Conservation (phyloP, 2,329 filamentous ascomycete genomes). For the Dothideomycetidae sp. region DNA sequence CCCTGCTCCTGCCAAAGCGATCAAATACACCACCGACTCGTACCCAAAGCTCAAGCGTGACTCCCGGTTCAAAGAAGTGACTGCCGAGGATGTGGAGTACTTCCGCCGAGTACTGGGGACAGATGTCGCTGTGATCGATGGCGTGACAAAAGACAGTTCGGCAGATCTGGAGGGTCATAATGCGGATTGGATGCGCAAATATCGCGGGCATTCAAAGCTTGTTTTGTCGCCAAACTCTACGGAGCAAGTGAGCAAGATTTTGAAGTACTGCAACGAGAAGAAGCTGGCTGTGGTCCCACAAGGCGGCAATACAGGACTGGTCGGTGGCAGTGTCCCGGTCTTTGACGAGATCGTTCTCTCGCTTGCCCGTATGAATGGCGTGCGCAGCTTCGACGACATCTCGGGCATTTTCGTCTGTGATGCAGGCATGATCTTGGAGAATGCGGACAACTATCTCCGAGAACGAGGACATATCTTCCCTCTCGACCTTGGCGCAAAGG, state of each 20-base stretch:
- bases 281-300: constrained; percentile 89
- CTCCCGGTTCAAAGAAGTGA: constrained; percentile 57
- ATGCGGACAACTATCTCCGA: constrained; percentile 72
- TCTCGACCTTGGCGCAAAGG: constrained; percentile 92
- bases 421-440: constrained; percentile 80
- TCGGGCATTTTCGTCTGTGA: constrained; percentile 83
- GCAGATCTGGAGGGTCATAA: constrained; percentile 89
- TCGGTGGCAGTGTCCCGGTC: constrained; percentile 88
- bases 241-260: constrained; percentile 75
- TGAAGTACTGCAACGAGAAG: constrained; percentile 91
- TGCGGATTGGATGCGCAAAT: constrained; percentile 98
- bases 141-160: constrained; percentile 55
- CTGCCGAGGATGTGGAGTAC: constrained; percentile 61
- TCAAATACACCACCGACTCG: constrained; percentile 72
- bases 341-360: constrained; percentile 98
- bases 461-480: constrained; percentile 83
- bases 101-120: constrained; percentile 72
- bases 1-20: constrained; percentile 22
- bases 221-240: constrained; percentile 76
- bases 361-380: constrained; percentile 76
- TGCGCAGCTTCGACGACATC: constrained; percentile 83
- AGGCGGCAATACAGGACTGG: constrained; percentile 90
- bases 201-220: constrained; percentile 74
- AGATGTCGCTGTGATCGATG: constrained; percentile 70
- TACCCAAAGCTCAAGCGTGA: constrained; percentile 76